Evolutionary conservation across 495 filamentous ascomycete genomes (phyloP).

Genomic region (Trichoderma virens): DNA sequence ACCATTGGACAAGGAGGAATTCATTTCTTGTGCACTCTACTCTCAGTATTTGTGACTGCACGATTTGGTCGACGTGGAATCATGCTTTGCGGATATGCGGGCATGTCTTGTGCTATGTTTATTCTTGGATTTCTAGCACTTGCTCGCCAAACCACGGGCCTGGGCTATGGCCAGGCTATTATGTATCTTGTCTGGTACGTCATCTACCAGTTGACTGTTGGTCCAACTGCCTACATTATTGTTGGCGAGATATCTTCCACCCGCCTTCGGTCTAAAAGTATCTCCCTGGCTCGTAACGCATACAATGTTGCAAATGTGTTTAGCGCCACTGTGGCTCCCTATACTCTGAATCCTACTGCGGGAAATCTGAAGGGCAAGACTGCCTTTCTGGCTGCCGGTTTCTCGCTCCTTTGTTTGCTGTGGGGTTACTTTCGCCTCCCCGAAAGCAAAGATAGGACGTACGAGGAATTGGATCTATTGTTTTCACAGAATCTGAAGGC

Average conservation of each 20-base stretch:
- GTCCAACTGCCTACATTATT: slow-evolving; percentile 48
- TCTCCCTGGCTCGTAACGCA: slow-evolving; percentile 44
- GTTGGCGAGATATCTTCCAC: slow-evolving; percentile 52
- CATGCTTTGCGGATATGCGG: slow-evolving; percentile 18
- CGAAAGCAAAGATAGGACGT: slow-evolving; percentile 28
- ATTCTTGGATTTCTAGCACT: slow-evolving; percentile 42
- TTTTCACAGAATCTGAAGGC: slow-evolving; percentile 40
- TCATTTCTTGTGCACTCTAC: slow-evolving; percentile 14
- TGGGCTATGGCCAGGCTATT: slow-evolving; percentile 45
- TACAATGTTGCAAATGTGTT: slow-evolving; percentile 49
- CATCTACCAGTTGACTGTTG: slow-evolving; percentile 27
- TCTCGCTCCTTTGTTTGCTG: slow-evolving; percentile 24
- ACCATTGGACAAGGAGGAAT: slow-evolving; percentile 21
- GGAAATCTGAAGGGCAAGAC: slow-evolving; percentile 43
- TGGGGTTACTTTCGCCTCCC: slow-evolving; percentile 27
- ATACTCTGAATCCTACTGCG: slow-evolving; percentile 40
- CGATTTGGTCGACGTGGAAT: slow-evolving; percentile 5
- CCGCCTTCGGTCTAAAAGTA: slow-evolving; percentile 50
- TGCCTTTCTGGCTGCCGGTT: slow-evolving; percentile 36
- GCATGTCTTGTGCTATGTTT: slow-evolving; percentile 30
- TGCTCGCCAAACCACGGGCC: slow-evolving; percentile 34
- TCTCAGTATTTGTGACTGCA: slow-evolving; percentile 4
- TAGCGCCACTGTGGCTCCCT: slow-evolving; percentile 44
- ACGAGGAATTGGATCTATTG: slow-evolving; percentile 30
- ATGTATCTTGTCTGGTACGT: slow-evolving; percentile 23